These are phyloP conservation scores for Luffa acutangula DNA, from an alignment of 306 rosid species.

Conservation along the genomic window DNA sequence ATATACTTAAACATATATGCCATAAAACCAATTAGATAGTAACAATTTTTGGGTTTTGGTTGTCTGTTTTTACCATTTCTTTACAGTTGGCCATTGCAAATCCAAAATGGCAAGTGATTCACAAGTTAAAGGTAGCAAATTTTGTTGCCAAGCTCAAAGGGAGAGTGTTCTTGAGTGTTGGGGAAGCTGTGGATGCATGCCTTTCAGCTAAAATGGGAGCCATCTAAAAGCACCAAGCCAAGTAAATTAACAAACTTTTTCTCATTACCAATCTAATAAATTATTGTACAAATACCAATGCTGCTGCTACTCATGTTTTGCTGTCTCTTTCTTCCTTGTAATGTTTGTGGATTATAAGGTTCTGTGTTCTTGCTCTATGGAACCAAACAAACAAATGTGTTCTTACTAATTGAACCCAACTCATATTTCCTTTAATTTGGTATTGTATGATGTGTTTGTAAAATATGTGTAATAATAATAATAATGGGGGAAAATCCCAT, in stretches of 20 bases:
- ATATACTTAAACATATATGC: too few species aligned
- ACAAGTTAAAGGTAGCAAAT: constrained; percentile 62
- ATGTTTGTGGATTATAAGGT: not conserved
- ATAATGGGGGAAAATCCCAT: not conserved
- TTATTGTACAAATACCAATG: not conserved
- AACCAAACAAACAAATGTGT: not conserved
- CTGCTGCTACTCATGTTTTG: not conserved
- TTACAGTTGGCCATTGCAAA: constrained; percentile 53
- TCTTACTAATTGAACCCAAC: not conserved
- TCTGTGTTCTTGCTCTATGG: not conserved
- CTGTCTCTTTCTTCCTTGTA: not conserved
- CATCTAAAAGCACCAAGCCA: not conserved
- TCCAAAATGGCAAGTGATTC: constrained; percentile 81
- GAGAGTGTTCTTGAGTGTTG: constrained; percentile 58
- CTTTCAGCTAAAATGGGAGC: constrained; percentile 5
- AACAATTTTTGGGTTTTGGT: not conserved
- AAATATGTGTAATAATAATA: not conserved
- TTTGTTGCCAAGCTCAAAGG: constrained; percentile 47
- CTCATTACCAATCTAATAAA: not conserved
- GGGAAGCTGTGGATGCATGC: constrained; percentile 57
- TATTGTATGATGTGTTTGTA: not conserved
- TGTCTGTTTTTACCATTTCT: not conserved
- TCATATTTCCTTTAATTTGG: not conserved
- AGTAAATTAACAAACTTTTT: not conserved
- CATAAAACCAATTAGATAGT: not conserved